Base-by-base conservation (phyloP, 352 stramenopile species). In the Pythium inflatum region DNA sequence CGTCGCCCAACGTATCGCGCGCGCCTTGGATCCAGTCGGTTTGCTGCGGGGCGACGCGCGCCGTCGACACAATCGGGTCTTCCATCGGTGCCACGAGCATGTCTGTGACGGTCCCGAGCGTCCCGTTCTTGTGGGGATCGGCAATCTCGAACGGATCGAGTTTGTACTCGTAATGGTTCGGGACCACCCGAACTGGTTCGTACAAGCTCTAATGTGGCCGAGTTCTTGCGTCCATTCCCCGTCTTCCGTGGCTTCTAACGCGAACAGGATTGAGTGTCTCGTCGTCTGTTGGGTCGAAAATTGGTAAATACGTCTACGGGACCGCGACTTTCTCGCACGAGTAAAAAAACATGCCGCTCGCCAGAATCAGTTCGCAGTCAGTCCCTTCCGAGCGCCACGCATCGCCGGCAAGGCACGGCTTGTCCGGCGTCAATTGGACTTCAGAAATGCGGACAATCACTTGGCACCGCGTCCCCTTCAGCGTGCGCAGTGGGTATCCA, bases 281-380 rank as follows among this genome's bases (percentile, higher is more conserved):
- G n/a, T n/a, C n/a, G n/a, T n/a, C n/a, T n/a, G n/a, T n/a, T n/a
- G n/a, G n/a, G n/a, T n/a, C n/a, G n/a, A n/a, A n/a, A n/a, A n/a
- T n/a, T n/a, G n/a, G n/a, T n/a, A n/a, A n/a, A n/a, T n/a, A n/a
- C n/a, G n/a, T n/a, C n/a, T n/a, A n/a, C n/a, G n/a, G n/a, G n/a
- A n/a, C n/a, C n/a, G n/a, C n/a, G n/a, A n/a, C n/a, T n/a, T n/a
- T n/a, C n/a, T n/a, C n/a, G n/a, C n/a, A n/a, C n/a, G n/a, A n/a
- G 28, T 76, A 80, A 36, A 74, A 80, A 34, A 78, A 74, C 16
- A 78, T 22, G 6, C 73, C 75, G 20, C 73, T 78, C 2, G 73
- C 73, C 20, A 79, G 54, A 46, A 82, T 80, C 0, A 34, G 43
- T 43, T 82, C 76, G 20, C 54, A 22, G 22, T 71, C 61, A 4